Base-by-base conservation (phyloP, 1,284 basidiomycete genomes). In the Fomes fomentarius region DNA sequence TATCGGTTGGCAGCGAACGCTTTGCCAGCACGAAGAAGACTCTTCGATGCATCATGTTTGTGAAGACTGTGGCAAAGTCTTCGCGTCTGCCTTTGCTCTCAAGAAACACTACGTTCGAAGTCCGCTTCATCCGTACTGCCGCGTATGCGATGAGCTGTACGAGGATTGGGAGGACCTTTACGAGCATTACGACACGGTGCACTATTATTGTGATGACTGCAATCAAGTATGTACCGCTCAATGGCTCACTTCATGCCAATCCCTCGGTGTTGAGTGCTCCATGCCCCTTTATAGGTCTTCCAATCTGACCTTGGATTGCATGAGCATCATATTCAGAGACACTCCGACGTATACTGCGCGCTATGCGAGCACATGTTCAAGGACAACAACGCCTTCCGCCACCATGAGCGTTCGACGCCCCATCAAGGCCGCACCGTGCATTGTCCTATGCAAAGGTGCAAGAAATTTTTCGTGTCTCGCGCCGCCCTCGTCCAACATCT, bases 1-100 rank as follows among this genome's bases (percentile, higher is more conserved):
- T 25, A 34, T 39, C 1, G 52, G 59, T n/a, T 52, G 31, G 25
- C 61, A 63, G 2, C 46, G 44, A 12, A 57, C 60, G 1, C 48
- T 65, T 1, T 26, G 39, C 35, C 70, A 71, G 46, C 70, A 73
- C 57, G 44, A 61, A 54, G 47, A 58, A 6, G 52, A 67, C 52
- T 74, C 72, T 2, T 15, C 43, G 19, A 42, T 30, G 10, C 75
- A 76, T 39, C 47, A 70, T 45, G 54, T 70, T 30, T 80, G 77
- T 63, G 33, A 66, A 25, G 54, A 66, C 2, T 79, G 76, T 62
- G 50, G 54, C 42, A 50, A 34, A 21, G 59, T 63, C 40, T 66
- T 66, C 41, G 40, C 51, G 10, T 50, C 56, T n/a, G 25, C 49
- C 5, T 11, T 12, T 17, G 55, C 37, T 8, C 47, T 62, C n/a